Percentiles rank a stretch among this genome's conserved stretches.
Conservation (phyloP, 495 filamentous ascomycete genomes). For the Penicillium herquei region DNA sequence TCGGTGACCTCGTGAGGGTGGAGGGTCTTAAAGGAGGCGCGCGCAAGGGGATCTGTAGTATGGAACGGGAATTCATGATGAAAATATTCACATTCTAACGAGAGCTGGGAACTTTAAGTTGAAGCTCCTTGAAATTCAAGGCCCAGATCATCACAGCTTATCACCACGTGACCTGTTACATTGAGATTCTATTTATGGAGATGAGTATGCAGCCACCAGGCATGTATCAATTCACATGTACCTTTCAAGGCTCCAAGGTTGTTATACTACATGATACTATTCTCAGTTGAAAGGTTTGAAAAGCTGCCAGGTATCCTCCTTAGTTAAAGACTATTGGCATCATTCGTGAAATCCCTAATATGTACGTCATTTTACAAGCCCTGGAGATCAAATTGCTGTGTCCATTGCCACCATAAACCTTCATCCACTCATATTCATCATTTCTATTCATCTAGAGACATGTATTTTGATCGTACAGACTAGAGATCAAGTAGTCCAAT, state of each 20-base stretch:
- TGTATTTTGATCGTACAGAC: constrained; percentile 2
- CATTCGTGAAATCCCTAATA: too few species aligned
- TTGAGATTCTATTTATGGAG: neutral
- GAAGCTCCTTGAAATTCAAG: constrained; percentile 1
- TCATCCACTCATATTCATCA: constrained; percentile 23
- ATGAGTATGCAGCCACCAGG: neutral
- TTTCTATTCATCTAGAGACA: constrained; percentile 31
- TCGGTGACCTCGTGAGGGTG: constrained; percentile 1
- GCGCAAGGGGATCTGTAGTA: constrained; percentile 26
- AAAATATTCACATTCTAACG: constrained; percentile 19
- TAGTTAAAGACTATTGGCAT: too few species aligned
- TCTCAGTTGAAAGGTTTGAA: too few species aligned
- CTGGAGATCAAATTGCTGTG: too few species aligned
- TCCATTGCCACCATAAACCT: constrained; percentile 7
- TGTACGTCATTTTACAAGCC: too few species aligned
- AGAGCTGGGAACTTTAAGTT: neutral
- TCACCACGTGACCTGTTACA: constrained; percentile 14
- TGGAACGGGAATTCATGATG: constrained; percentile 32
- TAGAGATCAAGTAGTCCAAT: constrained; percentile 6
- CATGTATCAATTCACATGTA: too few species aligned
- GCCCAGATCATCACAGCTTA: constrained; percentile 8
- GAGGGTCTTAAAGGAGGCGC: constrained; percentile 1
- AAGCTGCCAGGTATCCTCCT: too few species aligned
- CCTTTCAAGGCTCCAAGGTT: too few species aligned
- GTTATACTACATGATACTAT: too few species aligned